These are phyloP conservation scores for Apiotrichum laibachii DNA, from an alignment of 1,284 basidiomycete species.

Conservation along the genomic window DNA sequence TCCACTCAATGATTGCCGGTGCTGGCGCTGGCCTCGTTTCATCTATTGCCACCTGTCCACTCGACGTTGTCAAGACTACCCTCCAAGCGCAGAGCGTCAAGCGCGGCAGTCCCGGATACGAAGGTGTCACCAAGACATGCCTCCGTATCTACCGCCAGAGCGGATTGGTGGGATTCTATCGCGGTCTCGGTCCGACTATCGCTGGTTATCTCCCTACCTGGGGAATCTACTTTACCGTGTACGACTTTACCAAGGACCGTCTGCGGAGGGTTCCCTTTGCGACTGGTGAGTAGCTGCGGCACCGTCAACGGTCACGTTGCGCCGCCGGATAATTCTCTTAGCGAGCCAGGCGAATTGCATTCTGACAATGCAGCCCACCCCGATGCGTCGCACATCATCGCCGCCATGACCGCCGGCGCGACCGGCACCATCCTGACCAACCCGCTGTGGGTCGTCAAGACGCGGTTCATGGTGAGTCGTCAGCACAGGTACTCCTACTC, in stretches of 20 bases:
- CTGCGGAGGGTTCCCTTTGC: constrained; percentile 58
- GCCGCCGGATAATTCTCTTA: neutral
- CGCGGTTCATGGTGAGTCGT: constrained; percentile 83
- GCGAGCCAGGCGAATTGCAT: neutral
- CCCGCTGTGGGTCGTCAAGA: constrained; percentile 96
- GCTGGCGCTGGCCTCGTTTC: constrained; percentile 75
- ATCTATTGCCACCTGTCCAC: constrained; percentile 90
- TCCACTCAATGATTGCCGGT: constrained; percentile 55
- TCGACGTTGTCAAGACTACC: constrained; percentile 97
- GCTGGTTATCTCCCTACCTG: constrained; percentile 93
- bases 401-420: constrained; percentile 89
- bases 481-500: neutral
- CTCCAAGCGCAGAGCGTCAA: constrained; percentile 81
- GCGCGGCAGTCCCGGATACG: constrained; percentile 66
- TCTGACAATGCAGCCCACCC: constrained; percentile 26
- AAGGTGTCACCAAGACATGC: constrained; percentile 73
- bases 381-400: constrained; percentile 65
- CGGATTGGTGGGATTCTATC: constrained; percentile 82
- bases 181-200: constrained; percentile 91
- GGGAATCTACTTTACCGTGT: constrained; percentile 98
- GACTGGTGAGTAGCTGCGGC: constrained; percentile 7
- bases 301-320: neutral
- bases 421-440: constrained; percentile 86
- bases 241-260: constrained; percentile 82
- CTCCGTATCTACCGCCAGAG: constrained; percentile 68